Base-by-base conservation (phyloP, 2,329 filamentous ascomycete species). In the Hypoxylon sp. region DNA sequence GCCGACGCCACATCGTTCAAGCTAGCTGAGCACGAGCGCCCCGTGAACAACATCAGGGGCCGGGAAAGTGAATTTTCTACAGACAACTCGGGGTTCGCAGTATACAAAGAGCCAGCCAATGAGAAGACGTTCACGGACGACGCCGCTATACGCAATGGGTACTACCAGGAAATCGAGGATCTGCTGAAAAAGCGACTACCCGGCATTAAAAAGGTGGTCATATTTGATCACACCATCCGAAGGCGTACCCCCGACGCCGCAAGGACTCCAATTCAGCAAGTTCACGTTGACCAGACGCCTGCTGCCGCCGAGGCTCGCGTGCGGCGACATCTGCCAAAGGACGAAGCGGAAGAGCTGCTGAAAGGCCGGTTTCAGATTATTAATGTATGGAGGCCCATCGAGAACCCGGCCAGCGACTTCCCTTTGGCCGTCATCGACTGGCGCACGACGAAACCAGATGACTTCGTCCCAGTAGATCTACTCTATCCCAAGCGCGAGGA, bases 171-270 rank as follows among this genome's bases (percentile, higher is more conserved):
- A 72, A 85, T 91, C 1, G 88, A 91, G 71, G 76, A 79, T 0
- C 78, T 92, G 1, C 80, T 92, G 1, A 82, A 83, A 11, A 78
- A 83, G 30, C 85, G 86, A 49, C 81, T 91, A 0, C 82, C 85
- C 3, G 72, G 72, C 6, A 58, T 77, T 42, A 70, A 66, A 50
- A 74, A 73, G 64, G 69, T 93, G 10, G 84, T 89, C 66, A 90
- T 92, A 65, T 93, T 93, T 76, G 91, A 93, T 78, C 91, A 93
- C 77, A 92, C 91, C 0, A 90, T 93, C 72, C 86, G 91, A 1
- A 81, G 86, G 6, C 81, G 85, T 20, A 78, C 82, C 1, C 85
- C 86, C n/a, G 77, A 81, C 1, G 82, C 89, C 0, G 84, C 89
- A 0, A 84, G 91, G 5, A 86, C 88, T 69, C 91, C 91, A 0